Percentiles rank a stretch among this genome's conserved stretches.
phyloP scores from a whole-genome alignment of 106 monocot species.

The Ottelia alismoides region DNA sequence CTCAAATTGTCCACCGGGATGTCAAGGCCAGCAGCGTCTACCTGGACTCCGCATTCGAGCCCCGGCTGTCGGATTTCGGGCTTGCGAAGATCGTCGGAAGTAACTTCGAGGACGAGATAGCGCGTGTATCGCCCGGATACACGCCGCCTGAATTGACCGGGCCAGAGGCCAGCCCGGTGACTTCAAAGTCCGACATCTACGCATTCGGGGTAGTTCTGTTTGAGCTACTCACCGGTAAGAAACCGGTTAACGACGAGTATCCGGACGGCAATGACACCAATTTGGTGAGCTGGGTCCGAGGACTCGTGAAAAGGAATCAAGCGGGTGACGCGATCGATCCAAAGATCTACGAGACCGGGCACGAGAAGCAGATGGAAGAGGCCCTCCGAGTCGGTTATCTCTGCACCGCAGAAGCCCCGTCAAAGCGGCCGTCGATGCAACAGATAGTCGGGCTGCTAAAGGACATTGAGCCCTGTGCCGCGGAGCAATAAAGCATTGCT shows the following conservation, averaged over 20 bases:
- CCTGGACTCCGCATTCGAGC: conserved; percentile 62
- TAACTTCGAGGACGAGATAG: conserved; percentile 13
- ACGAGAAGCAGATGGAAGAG: conserved; percentile 47
- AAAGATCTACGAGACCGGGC: conserved; percentile 21
- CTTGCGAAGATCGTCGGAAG: not conserved
- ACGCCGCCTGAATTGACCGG: no score
- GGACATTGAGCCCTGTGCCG: conserved; percentile 54
- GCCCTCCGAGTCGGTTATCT: conserved; percentile 53
- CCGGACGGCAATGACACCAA: no score
- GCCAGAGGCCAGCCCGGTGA: no score
- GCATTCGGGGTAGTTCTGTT: conserved; percentile 58
- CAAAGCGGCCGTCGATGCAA: conserved; percentile 69
- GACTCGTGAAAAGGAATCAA: conserved; percentile 24
- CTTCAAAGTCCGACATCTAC: conserved; percentile 75
- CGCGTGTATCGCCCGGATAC: no score
- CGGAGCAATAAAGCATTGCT: no score
- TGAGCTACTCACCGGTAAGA: conserved; percentile 63
- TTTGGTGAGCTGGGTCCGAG: conserved; percentile 37
- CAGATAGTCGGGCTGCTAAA: conserved; percentile 85
- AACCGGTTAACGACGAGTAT: conserved; percentile 9
- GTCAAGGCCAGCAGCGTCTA: conserved; percentile 53
- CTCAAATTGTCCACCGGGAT: conserved; percentile 55
- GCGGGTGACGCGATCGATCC: conserved; percentile 1
- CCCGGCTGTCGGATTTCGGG: conserved; percentile 45
- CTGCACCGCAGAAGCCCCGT: conserved; percentile 48